Percentiles rank a stretch among this genome's conserved stretches.
phyloP scores from a whole-genome alignment of 306 rosid genomes.

The Cicer bijugum region DNA sequence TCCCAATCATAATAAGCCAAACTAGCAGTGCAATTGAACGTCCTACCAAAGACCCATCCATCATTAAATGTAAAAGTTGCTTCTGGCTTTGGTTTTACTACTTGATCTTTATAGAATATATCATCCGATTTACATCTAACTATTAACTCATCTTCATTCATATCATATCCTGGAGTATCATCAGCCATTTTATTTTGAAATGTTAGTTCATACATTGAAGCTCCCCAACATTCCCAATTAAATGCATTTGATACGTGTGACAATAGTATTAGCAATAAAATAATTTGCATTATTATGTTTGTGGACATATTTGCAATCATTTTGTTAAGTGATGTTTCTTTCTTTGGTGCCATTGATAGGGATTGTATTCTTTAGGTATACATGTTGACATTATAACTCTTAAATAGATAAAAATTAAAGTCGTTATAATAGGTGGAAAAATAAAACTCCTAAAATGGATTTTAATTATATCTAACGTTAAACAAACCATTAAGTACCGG shows the following conservation, averaged over 20 bases:
- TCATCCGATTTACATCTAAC: background rate
- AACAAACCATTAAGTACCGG: background rate
- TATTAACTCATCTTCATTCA: background rate
- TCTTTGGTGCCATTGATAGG: background rate
- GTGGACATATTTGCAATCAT: background rate
- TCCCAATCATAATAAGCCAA: background rate
- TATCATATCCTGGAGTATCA: background rate
- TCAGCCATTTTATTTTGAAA: slow-evolving; percentile 1
- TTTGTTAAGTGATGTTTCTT: background rate
- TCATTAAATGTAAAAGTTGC: background rate
- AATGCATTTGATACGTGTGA: background rate
- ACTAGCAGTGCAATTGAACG: background rate
- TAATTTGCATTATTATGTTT: background rate
- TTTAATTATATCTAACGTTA: slow-evolving; percentile 16
- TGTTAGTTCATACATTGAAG: background rate
- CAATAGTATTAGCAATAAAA: background rate
- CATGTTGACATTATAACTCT: background rate
- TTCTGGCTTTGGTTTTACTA: slow-evolving; percentile 3
- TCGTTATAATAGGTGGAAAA: background rate
- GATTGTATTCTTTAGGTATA: background rate
- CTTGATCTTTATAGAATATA: background rate
- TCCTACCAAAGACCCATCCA: background rate
- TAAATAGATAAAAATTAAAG: background rate
- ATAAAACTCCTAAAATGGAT: background rate
- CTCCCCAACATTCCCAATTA: background rate